Evolutionary conservation across 495 filamentous ascomycete species (phyloP).

Genomic region (Podospora australis): DNA sequence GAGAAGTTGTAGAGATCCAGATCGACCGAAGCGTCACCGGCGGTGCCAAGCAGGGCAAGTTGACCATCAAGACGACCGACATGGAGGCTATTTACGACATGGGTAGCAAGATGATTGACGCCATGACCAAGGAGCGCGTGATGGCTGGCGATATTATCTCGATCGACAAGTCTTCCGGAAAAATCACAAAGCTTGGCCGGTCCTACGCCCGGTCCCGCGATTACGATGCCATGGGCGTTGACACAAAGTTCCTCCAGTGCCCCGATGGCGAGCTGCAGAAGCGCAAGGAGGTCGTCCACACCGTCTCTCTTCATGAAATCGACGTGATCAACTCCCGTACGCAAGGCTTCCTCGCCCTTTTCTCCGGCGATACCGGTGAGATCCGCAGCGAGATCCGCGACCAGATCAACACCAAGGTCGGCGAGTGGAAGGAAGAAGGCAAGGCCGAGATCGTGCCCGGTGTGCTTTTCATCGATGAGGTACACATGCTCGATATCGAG

Average conservation of each 20-base stretch:
- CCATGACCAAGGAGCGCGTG: constrained; percentile 97
- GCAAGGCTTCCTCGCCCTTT: constrained; percentile 92
- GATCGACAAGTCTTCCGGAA: constrained; percentile 95
- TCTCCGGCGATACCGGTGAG: constrained; percentile 97
- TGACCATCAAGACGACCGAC: constrained; percentile 98
- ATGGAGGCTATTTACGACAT: constrained; percentile 99
- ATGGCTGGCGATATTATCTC: constrained; percentile 97
- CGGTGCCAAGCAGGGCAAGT: constrained; percentile 94
- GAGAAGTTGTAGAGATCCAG: constrained; percentile 98
- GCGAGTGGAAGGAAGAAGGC: constrained; percentile 98
- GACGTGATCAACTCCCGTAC: constrained; percentile 98
- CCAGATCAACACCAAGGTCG: constrained; percentile 98
- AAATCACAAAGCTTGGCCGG: constrained; percentile 92
- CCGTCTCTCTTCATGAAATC: constrained; percentile 94
- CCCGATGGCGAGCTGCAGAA: constrained; percentile 98
- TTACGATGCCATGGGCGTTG: constrained; percentile 98
- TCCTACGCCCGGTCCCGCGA: constrained; percentile 91
- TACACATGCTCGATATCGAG: constrained; percentile 99
- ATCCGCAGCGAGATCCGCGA: constrained; percentile 94
- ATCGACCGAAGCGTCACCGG: constrained; percentile 96
- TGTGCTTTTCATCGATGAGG: constrained; percentile 97
- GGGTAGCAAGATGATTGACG: constrained; percentile 98
- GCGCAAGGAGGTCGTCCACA: constrained; percentile 93
- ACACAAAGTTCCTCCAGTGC: constrained; percentile 96
- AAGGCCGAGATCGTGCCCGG: constrained; percentile 97